Conservation (phyloP, 2,329 filamentous ascomycete genomes). For the Cercospora nicotianae region DNA sequence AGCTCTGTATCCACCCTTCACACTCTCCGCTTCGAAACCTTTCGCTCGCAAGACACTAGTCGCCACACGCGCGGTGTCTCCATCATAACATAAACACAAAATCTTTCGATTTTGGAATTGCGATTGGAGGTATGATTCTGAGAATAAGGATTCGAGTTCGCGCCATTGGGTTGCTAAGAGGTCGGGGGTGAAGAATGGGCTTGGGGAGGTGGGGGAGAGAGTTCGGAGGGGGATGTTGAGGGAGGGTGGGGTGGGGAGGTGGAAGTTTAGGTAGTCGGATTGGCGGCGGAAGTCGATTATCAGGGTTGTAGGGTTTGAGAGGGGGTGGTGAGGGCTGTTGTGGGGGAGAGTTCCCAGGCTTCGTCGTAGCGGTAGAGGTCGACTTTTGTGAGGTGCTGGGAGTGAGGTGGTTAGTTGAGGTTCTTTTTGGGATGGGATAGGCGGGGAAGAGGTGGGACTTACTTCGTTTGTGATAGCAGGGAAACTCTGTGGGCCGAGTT, state of each 20-base stretch:
- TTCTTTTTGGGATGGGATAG: not conserved
- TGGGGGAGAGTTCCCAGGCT: constrained; percentile 50
- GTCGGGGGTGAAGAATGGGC: constrained; percentile 51
- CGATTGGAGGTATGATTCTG: constrained; percentile 20
- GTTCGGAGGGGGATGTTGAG: constrained; percentile 41
- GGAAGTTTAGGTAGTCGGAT: constrained; percentile 4
- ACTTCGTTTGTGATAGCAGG: constrained; percentile 49
- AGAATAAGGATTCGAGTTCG: constrained; percentile 49
- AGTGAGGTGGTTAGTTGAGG: not conserved
- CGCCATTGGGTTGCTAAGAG: constrained; percentile 51
- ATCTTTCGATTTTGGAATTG: constrained; percentile 41
- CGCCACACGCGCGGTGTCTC: constrained; percentile 56
- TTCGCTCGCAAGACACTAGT: constrained; percentile 56
- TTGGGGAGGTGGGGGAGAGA: constrained; percentile 38
- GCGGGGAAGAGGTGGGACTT: not conserved
- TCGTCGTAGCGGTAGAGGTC: constrained; percentile 59
- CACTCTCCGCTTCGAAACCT: constrained; percentile 34
- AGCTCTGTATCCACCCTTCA: constrained; percentile 16
- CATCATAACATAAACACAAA: constrained; percentile 56
- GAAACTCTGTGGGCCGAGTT: constrained; percentile 52
- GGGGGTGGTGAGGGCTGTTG: constrained; percentile 1
- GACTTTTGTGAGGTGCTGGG: constrained; percentile 48
- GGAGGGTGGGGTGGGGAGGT: constrained; percentile 2
- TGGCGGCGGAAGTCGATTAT: constrained; percentile 30
- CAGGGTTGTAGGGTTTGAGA: constrained; percentile 14